Conservation (phyloP, 2,329 filamentous ascomycete species). For the Trichoderma endophyticum region DNA sequence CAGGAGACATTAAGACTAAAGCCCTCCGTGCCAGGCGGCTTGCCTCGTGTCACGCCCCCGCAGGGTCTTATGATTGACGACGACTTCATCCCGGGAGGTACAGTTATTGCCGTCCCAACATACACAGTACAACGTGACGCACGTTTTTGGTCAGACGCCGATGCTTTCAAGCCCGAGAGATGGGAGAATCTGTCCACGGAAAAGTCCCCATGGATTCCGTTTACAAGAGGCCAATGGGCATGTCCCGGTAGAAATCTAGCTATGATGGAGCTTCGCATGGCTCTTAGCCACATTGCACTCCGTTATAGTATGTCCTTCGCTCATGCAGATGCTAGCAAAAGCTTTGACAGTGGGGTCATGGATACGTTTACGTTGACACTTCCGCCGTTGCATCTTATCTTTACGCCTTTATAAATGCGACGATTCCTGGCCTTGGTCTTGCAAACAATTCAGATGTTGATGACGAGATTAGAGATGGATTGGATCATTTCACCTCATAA, state of each 20-base stretch:
- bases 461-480: not conserved
- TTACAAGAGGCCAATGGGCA: constrained; percentile 29
- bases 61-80: constrained; percentile 35
- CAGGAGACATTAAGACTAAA: constrained; percentile 40
- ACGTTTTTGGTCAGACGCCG: constrained; percentile 19
- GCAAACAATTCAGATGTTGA: not conserved
- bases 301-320: constrained; percentile 26
- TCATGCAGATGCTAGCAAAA: not conserved
- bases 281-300: not conserved
- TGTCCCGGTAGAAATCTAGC: constrained; percentile 38
- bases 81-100: constrained; percentile 35
- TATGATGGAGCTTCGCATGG: constrained; percentile 32
- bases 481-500: not conserved
- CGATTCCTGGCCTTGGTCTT: not conserved
- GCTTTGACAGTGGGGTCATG: not conserved
- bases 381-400: constrained; percentile 30
- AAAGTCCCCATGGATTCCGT: constrained; percentile 1
- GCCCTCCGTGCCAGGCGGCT: constrained; percentile 36
- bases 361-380: constrained; percentile 12
- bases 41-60: constrained; percentile 36
- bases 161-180: constrained; percentile 35
- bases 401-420: not conserved
- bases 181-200: constrained; percentile 26
- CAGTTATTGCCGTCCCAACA: constrained; percentile 29
- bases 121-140: constrained; percentile 23